Evolutionary conservation across 208 protist genomes (phyloP).

Genomic region (Leishmania gerbilli): DNA sequence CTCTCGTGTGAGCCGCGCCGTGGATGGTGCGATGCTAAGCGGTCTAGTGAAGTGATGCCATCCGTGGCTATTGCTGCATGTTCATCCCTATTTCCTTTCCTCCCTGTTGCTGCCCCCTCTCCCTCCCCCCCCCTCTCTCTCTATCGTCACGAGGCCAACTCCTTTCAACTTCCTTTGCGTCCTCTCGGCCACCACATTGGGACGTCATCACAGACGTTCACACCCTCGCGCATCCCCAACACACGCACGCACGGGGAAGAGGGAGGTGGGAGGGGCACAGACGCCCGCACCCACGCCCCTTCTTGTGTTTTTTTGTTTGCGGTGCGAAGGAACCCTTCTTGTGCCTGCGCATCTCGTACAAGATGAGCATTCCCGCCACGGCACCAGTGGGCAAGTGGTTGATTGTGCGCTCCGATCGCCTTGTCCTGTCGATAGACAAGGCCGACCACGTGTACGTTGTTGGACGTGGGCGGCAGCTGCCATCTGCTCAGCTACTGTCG

Average conservation of each 20-base stretch:
- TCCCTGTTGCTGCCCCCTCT: not conserved
- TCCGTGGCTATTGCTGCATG: not conserved
- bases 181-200: not conserved
- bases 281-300: not conserved
- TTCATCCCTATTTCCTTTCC: not conserved
- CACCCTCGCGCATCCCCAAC: not conserved
- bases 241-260: not conserved
- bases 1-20: not conserved
- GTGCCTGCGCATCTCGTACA: not conserved
- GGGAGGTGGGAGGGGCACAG: not conserved
- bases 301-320: not conserved
- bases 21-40: not conserved
- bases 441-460: conserved; percentile 39
- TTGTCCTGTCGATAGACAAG: conserved; percentile 44
- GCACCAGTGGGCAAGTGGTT: conserved; percentile 45
- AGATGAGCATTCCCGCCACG: not conserved
- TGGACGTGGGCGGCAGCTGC: conserved; percentile 50
- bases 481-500: conserved; percentile 47
- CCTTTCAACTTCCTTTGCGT: not conserved
- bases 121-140: not conserved
- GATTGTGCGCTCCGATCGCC: conserved; percentile 63
- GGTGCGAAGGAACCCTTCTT: not conserved
- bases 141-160: not conserved
- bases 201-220: not conserved
- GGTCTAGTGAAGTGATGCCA: not conserved